Conservation (phyloP, 2,329 filamentous ascomycete genomes). For the Claviceps fusiformis region DNA sequence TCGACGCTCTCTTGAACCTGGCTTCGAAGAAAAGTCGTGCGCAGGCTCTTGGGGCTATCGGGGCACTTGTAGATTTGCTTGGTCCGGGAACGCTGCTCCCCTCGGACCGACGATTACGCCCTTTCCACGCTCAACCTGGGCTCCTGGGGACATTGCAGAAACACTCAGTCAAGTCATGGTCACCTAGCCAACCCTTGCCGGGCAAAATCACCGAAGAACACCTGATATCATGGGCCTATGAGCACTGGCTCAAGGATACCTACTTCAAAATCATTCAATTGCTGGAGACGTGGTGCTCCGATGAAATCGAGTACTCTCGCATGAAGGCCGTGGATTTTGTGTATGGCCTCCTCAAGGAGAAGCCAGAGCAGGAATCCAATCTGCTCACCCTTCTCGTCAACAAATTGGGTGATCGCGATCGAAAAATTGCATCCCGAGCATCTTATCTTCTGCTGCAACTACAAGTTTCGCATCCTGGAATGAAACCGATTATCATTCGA, state of each 20-base stretch:
- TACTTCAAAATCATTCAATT: conserved; percentile 92
- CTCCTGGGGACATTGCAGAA: conserved; percentile 59
- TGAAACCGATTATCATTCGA: conserved; percentile 81
- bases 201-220: conserved; percentile 61
- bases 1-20: conserved; percentile 69
- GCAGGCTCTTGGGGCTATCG: conserved; percentile 83
- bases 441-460: conserved; percentile 91
- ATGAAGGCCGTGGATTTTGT: conserved; percentile 81
- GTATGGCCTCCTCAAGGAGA: conserved; percentile 82
- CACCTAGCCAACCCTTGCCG: conserved; percentile 54
- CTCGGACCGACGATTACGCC: conserved; percentile 62
- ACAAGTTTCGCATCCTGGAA: conserved; percentile 75
- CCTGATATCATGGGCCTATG: conserved; percentile 77
- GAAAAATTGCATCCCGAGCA: conserved; percentile 86
- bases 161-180: conserved; percentile 46
- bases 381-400: conserved; percentile 82
- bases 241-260: conserved; percentile 87
- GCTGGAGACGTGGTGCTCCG: conserved; percentile 82
- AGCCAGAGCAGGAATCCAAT: conserved; percentile 95
- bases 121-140: conserved; percentile 68
- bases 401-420: conserved; percentile 89
- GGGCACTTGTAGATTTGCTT: conserved; percentile 85
- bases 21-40: conserved; percentile 90
- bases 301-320: conserved; percentile 89
- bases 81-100: conserved; percentile 80